Evolutionary conservation across 768 basidiomycete genomes (phyloP).

Genomic region (Tylopilus rubrobrunneus): DNA sequence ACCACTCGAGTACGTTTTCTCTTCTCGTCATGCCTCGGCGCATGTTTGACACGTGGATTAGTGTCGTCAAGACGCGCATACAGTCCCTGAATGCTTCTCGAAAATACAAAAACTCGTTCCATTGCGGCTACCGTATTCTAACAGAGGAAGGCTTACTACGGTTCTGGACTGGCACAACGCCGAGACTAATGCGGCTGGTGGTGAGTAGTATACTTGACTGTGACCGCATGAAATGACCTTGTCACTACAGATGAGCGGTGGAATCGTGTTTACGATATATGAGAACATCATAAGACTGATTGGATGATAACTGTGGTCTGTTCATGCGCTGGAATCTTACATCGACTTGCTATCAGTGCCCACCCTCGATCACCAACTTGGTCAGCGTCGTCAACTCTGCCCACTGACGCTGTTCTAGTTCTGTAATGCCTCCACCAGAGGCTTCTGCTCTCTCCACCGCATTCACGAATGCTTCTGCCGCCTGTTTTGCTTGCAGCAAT

Average conservation of each 20-base stretch:
- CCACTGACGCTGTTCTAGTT: too few species aligned
- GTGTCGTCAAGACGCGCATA: conserved; percentile 98
- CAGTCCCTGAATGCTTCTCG: conserved; percentile 80
- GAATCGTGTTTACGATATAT: too few species aligned
- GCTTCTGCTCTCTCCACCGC: not conserved
- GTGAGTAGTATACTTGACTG: conserved; percentile 40
- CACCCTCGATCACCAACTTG: not conserved
- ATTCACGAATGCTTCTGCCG: conserved; percentile 11
- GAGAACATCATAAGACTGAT: too few species aligned
- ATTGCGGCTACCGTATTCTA: conserved; percentile 92
- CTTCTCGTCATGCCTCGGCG: not conserved
- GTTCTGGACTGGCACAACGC: conserved; percentile 98
- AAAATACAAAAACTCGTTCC: conserved; percentile 91
- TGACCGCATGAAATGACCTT: too few species aligned
- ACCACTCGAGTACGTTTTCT: conserved; percentile 65
- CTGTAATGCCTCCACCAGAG: not conserved
- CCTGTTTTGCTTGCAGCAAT: not conserved
- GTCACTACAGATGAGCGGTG: too few species aligned
- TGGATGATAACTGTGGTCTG: too few species aligned
- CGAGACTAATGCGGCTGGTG: conserved; percentile 78
- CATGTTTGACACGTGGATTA: conserved; percentile 27
- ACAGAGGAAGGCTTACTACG: conserved; percentile 89
- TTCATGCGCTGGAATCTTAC: too few species aligned
- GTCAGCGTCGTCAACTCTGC: too few species aligned
- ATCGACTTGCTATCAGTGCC: too few species aligned